Evolutionary conservation across 2,329 filamentous ascomycete genomes (phyloP).

Genomic region (Talaromyces atroroseus): DNA sequence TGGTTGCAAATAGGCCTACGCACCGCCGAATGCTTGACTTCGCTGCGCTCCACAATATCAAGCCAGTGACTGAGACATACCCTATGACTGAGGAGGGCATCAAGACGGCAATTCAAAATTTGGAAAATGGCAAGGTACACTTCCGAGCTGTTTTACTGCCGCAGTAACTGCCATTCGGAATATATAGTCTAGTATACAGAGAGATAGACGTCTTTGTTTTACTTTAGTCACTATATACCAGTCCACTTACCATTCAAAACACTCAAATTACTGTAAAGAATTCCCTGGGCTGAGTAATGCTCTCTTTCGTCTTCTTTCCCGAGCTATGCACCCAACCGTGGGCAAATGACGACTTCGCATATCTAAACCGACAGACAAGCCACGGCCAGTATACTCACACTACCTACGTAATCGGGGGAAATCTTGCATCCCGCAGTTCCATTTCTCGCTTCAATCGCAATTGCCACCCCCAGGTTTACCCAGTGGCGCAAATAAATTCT

Average conservation of each 20-base stretch:
- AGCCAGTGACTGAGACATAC: slow-evolving; percentile 39
- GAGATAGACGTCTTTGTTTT: neutral
- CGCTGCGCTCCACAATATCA: slow-evolving; percentile 36
- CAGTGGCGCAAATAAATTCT: neutral
- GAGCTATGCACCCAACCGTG: neutral
- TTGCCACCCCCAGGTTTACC: neutral
- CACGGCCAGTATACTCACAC: neutral
- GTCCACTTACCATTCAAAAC: neutral
- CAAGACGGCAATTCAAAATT: slow-evolving; percentile 1
- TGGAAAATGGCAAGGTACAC: slow-evolving; percentile 8
- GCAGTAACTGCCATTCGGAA: neutral
- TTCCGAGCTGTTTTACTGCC: slow-evolving; percentile 7
- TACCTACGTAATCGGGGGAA: neutral
- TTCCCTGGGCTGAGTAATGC: no score
- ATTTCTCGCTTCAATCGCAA: neutral
- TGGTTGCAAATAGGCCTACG: slow-evolving; percentile 37
- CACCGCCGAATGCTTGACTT: slow-evolving; percentile 41
- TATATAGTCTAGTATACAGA: neutral
- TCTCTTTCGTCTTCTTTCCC: neutral
- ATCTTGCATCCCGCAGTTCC: neutral
- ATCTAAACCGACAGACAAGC: neutral
- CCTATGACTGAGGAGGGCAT: slow-evolving; percentile 33
- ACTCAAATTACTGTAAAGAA: neutral
- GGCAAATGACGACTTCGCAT: no score
- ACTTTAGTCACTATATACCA: neutral